Evolutionary conservation across 257 asterid species (phyloP).

Genomic region (Petrea volubilis): DNA sequence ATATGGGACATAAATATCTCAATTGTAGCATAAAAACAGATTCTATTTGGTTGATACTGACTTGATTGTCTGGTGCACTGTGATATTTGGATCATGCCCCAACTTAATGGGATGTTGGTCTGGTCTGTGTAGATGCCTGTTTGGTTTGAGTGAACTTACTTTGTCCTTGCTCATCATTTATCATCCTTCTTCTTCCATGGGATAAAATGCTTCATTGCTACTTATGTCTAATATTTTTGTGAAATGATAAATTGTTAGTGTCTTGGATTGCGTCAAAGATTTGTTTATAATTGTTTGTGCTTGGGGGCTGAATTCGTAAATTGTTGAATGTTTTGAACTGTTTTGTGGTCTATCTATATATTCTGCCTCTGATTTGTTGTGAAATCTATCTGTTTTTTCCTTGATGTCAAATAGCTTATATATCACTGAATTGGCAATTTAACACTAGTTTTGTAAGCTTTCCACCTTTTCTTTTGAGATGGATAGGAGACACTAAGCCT

Average conservation of each 20-base stretch:
- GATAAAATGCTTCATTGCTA: not conserved
- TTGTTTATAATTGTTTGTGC: not conserved
- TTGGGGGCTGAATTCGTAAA: not conserved
- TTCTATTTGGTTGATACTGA: not conserved
- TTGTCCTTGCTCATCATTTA: not conserved
- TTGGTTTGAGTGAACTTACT: not conserved
- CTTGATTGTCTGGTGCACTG: not conserved
- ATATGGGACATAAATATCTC: not conserved
- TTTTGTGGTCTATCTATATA: not conserved
- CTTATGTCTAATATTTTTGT: not conserved
- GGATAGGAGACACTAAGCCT: not conserved
- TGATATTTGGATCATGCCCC: not conserved
- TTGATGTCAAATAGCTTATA: not conserved
- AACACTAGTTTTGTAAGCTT: not conserved
- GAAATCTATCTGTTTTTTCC: not conserved
- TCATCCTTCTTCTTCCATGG: not conserved
- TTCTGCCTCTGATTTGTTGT: not conserved
- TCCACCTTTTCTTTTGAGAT: not conserved
- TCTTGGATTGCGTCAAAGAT: not conserved
- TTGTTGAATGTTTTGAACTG: not conserved
- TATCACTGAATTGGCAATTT: not conserved
- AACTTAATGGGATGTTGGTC: not conserved
- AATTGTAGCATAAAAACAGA: not conserved
- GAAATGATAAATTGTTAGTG: not conserved
- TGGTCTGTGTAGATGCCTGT: not conserved